A percentile compares a stretch with the other conserved stretches of the same genome.
These are phyloP conservation scores for Huntiella moniliformis DNA, from an alignment of 2,329 filamentous ascomycete species.

Conservation along the genomic window DNA sequence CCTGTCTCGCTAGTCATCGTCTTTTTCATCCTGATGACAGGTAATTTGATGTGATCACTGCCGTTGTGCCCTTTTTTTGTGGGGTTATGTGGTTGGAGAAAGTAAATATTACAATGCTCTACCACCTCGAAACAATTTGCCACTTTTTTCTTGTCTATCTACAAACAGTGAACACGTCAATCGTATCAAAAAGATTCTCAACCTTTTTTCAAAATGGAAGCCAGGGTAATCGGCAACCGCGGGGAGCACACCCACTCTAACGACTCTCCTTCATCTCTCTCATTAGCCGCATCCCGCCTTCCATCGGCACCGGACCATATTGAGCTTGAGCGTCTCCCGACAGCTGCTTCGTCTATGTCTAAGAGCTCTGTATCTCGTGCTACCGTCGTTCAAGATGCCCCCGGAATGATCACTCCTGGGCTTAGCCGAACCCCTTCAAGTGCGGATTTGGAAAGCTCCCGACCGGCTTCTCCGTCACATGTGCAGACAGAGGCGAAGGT, in stretches of 20 bases:
- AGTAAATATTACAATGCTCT: too few species aligned
- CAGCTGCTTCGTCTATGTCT: background rate
- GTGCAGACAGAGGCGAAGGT: slow-evolving; percentile 30
- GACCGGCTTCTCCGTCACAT: slow-evolving; percentile 26
- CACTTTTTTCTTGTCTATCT: too few species aligned
- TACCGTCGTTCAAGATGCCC: background rate
- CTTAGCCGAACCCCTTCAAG: background rate
- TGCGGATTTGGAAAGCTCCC: slow-evolving; percentile 32
- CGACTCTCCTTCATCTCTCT: slow-evolving; percentile 10
- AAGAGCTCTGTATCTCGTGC: background rate
- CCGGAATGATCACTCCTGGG: background rate
- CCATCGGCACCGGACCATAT: slow-evolving; percentile 17
- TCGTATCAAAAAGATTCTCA: background rate
- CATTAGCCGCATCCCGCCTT: slow-evolving; percentile 4
- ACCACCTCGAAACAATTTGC: too few species aligned
- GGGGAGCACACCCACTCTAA: background rate
- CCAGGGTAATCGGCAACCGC: background rate
- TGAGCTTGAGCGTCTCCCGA: slow-evolving; percentile 3
- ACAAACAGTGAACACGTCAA: background rate
- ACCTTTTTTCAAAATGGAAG: background rate
- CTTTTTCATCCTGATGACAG: too few species aligned
- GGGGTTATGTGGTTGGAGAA: too few species aligned
- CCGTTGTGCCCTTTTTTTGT: too few species aligned
- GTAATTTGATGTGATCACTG: too few species aligned
- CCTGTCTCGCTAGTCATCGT: too few species aligned